phyloP scores from a whole-genome alignment of 2,329 filamentous ascomycete genomes.

The Colletotrichum sp. region DNA sequence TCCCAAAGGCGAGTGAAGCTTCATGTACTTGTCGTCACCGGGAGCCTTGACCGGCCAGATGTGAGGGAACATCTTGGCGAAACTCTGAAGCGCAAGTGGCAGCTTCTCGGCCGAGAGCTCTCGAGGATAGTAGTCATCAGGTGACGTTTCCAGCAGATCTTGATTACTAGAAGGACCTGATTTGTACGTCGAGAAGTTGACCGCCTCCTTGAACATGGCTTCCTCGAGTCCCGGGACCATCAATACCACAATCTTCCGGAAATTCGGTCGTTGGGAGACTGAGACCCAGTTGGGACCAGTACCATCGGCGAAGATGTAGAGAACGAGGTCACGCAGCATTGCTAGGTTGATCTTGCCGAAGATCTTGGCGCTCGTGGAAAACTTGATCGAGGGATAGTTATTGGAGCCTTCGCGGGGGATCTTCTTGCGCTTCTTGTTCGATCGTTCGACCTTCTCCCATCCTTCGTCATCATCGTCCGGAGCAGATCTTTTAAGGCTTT shows the following conservation, averaged over 20 bases:
- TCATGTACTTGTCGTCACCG: conserved; percentile 80
- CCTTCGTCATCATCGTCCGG: conserved; percentile 46
- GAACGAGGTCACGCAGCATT: conserved; percentile 66
- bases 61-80: conserved; percentile 84
- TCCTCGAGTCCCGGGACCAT: conserved; percentile 93
- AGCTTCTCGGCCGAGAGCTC: conserved; percentile 55
- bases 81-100: conserved; percentile 62
- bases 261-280: conserved; percentile 65
- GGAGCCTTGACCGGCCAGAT: conserved; percentile 90
- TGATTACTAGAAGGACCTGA: not conserved
- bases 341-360: conserved; percentile 67
- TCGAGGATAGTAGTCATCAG: conserved; percentile 66
- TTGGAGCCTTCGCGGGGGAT: conserved; percentile 58
- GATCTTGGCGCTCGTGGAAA: conserved; percentile 62
- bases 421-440: conserved; percentile 66
- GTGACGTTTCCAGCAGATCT: conserved; percentile 44
- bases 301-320: conserved; percentile 73
- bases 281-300: conserved; percentile 69
- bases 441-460: conserved; percentile 62
- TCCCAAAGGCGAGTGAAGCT: conserved; percentile 85
- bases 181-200: conserved; percentile 55
- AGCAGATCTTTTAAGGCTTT: conserved; percentile 54
- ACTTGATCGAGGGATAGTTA: conserved; percentile 65
- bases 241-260: conserved; percentile 82
- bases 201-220: conserved; percentile 78